Evolutionary conservation across 805 yeast genomes (phyloP).

Genomic region (Martiniozyma abietophila): DNA sequence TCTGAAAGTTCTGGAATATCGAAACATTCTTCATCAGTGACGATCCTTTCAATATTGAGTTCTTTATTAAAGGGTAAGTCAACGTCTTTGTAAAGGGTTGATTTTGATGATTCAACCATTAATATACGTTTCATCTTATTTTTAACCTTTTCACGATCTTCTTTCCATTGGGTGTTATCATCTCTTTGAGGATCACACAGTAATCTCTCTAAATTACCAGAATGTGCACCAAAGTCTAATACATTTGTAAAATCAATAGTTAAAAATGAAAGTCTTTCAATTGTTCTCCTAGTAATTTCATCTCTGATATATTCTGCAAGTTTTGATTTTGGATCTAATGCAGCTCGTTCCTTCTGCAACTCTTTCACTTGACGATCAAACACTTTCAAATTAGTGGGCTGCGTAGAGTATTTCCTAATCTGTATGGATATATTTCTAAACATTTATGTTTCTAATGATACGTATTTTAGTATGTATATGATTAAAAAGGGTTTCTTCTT

Average conservation of each 20-base stretch:
- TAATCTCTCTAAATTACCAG: conserved; percentile 42
- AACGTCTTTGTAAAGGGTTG: conserved; percentile 44
- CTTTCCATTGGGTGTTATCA: conserved; percentile 33
- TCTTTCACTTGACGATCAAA: conserved; percentile 58
- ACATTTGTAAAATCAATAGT: conserved; percentile 51
- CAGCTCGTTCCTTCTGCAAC: conserved; percentile 50
- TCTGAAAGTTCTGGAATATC: conserved; percentile 33
- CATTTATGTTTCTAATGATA: no score
- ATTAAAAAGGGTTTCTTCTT: no score
- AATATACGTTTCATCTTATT: conserved; percentile 43
- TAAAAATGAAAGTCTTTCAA: conserved; percentile 67
- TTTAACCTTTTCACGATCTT: conserved; percentile 45
- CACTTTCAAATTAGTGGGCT: conserved; percentile 24
- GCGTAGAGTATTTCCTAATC: no score
- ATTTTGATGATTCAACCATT: conserved; percentile 58
- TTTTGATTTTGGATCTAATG: conserved; percentile 35
- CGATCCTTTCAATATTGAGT: conserved; percentile 40
- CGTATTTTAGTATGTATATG: no score
- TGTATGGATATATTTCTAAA: no score
- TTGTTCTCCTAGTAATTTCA: conserved; percentile 63
- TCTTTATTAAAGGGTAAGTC: conserved; percentile 33
- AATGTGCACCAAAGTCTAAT: conserved; percentile 65
- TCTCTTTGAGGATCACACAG: conserved; percentile 30
- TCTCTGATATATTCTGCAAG: conserved; percentile 65
- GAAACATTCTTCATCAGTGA: conserved; percentile 61